Conservation (phyloP, 2,329 filamentous ascomycete species). For the Juglanconis oblonga region DNA sequence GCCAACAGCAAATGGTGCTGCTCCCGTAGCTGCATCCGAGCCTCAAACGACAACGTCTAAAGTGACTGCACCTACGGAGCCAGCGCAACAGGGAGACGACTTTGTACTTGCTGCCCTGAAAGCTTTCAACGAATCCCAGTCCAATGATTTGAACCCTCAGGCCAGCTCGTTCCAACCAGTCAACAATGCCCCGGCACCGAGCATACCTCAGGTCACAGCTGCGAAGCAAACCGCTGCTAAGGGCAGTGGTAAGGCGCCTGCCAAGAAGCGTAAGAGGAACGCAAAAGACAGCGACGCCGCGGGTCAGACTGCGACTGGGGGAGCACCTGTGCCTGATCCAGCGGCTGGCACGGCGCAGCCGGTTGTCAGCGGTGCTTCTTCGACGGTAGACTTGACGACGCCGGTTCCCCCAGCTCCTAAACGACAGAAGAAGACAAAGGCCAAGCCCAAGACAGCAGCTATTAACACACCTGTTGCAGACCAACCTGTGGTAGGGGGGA, state of each 20-base stretch:
- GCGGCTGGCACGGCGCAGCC: background rate
- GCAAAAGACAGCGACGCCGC: constrained; percentile 19
- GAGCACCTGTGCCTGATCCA: background rate
- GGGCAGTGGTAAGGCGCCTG: background rate
- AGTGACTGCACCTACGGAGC: background rate
- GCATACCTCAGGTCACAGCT: background rate
- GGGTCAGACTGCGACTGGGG: background rate
- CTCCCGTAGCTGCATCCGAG: background rate
- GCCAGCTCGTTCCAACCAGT: constrained; percentile 15
- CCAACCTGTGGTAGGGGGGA: background rate
- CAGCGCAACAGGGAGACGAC: constrained; percentile 6
- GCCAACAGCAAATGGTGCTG: background rate
- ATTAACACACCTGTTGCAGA: constrained; percentile 10
- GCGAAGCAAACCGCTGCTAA: constrained; percentile 1
- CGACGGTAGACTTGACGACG: constrained; percentile 19
- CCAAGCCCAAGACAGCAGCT: constrained; percentile 20
- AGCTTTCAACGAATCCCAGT: constrained; percentile 5
- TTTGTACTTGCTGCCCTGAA: constrained; percentile 10
- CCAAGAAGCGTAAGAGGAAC: constrained; percentile 32
- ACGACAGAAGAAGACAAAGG: constrained; percentile 31
- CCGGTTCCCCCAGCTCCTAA: constrained; percentile 32
- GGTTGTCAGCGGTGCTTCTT: background rate
- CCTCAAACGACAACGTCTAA: background rate
- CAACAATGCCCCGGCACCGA: background rate
- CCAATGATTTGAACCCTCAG: background rate